A percentile compares a stretch with the other conserved stretches of the same genome.
Evolutionary conservation across 371 early-diverging fungal genomes (phyloP).

Genomic region (Neoconidiobolus thromboides): DNA sequence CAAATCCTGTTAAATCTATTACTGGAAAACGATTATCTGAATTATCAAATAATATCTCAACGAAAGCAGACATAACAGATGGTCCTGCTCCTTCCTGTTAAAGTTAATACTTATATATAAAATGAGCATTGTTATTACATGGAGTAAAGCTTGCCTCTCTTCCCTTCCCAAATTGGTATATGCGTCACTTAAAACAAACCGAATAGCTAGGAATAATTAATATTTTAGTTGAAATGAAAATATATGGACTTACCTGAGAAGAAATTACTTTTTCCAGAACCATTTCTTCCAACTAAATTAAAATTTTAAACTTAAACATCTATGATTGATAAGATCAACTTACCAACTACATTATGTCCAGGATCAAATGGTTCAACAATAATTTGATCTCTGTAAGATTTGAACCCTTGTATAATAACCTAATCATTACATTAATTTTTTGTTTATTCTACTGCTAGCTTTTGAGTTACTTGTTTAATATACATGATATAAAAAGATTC

Average conservation of each 20-base stretch:
- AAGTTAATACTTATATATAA: background rate
- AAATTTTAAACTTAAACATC: background rate
- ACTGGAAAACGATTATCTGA: constrained; percentile 84
- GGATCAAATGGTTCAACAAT: constrained; percentile 81
- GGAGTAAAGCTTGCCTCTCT: constrained; percentile 82
- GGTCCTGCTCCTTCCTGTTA: constrained; percentile 78
- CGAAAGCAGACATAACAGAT: constrained; percentile 86
- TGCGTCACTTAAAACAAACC: constrained; percentile 91
- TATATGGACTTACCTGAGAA: constrained; percentile 48
- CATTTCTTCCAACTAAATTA: constrained; percentile 92
- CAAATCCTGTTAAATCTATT: constrained; percentile 8
- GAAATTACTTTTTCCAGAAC: constrained; percentile 98
- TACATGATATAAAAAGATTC: background rate
- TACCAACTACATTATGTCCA: constrained; percentile 89
- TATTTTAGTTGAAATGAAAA: background rate
- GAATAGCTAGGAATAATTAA: constrained; percentile 49
- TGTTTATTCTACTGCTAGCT: background rate
- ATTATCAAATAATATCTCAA: constrained; percentile 97
- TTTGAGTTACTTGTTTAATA: background rate
- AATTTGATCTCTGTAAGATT: constrained; percentile 92
- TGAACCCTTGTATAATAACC: constrained; percentile 95
- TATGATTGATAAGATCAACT: constrained; percentile 52
- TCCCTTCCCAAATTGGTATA: constrained; percentile 81
- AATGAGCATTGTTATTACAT: constrained; percentile 27
- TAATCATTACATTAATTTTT: constrained; percentile 10